Evolutionary conservation across 108 stramenopile species (phyloP).

Genomic region (Nitzschia inconspicua): DNA sequence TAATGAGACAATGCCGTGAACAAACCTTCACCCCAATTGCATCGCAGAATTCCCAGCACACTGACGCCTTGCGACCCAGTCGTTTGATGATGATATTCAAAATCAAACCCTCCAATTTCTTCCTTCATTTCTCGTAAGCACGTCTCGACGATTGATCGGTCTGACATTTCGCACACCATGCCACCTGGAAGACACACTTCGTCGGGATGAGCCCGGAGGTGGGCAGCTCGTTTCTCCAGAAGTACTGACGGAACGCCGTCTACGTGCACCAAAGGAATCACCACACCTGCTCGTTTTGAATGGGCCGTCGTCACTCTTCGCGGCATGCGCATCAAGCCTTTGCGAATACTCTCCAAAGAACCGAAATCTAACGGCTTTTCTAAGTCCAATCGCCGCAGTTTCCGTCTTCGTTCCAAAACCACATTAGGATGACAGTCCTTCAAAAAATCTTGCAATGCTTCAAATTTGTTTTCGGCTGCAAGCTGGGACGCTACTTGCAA

Average conservation of each 20-base stretch:
- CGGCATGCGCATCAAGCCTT: slow-evolving; percentile 90
- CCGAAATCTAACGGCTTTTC: slow-evolving; percentile 56
- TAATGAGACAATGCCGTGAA: not conserved
- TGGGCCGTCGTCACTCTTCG: slow-evolving; percentile 84
- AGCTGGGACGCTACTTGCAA: slow-evolving; percentile 84
- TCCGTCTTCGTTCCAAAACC: slow-evolving; percentile 56
- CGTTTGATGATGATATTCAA: slow-evolving; percentile 27
- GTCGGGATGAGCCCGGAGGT: slow-evolving; percentile 80
- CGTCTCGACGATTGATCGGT: slow-evolving; percentile 87
- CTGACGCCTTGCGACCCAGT: slow-evolving; percentile 38
- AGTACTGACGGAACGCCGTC: slow-evolving; percentile 89
- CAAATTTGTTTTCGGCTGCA: slow-evolving; percentile 58
- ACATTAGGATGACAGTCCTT: slow-evolving; percentile 66
- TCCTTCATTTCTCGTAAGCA: slow-evolving; percentile 95
- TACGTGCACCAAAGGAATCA: slow-evolving; percentile 88
- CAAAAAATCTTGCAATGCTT: slow-evolving; percentile 63
- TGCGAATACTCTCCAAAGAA: slow-evolving; percentile 75
- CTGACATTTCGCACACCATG: slow-evolving; percentile 78
- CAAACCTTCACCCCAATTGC: slow-evolving; percentile 83
- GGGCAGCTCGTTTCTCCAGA: slow-evolving; percentile 79
- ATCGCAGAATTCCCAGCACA: slow-evolving; percentile 85
- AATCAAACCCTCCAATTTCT: slow-evolving; percentile 79
- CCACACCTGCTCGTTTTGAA: slow-evolving; percentile 80
- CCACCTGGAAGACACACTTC: slow-evolving; percentile 91
- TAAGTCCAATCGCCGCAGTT: slow-evolving; percentile 46